These are phyloP conservation scores for Nemania abortiva DNA, from an alignment of 2,329 filamentous ascomycete genomes.

Conservation along the genomic window DNA sequence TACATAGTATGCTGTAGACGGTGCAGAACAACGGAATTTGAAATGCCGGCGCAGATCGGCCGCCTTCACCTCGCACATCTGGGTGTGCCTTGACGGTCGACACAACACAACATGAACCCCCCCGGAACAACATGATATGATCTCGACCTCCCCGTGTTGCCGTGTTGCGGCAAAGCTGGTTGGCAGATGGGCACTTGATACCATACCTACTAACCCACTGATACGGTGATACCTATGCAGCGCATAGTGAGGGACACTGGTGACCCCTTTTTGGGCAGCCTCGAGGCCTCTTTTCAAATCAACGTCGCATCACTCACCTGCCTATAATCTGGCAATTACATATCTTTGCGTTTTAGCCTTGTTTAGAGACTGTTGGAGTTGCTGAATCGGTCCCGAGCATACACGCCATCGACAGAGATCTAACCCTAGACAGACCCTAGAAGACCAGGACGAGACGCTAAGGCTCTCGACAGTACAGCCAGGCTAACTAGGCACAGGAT, in stretches of 20 bases:
- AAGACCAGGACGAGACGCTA: constrained; percentile 10
- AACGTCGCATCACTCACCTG: constrained; percentile 14
- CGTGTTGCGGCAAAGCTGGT: constrained; percentile 4
- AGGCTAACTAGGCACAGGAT: too few relatives aligned
- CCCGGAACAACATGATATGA: constrained; percentile 33
- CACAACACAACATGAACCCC: neutral
- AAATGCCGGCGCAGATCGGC: constrained; percentile 26
- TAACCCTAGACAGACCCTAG: too few relatives aligned
- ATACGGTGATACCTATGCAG: constrained; percentile 11
- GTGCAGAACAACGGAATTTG: neutral
- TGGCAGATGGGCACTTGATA: constrained; percentile 20
- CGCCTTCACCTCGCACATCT: neutral
- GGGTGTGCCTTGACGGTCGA: constrained; percentile 6
- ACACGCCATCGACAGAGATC: neutral
- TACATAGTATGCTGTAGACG: too few relatives aligned
- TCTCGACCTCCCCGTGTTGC: constrained; percentile 28
- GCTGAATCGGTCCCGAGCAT: constrained; percentile 27
- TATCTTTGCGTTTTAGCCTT: neutral
- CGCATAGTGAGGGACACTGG: constrained; percentile 10
- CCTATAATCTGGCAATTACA: constrained; percentile 12
- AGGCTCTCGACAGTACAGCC: constrained; percentile 13
- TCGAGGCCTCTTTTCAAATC: constrained; percentile 18
- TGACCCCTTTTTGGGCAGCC: constrained; percentile 8
- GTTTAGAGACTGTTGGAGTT: constrained; percentile 1
- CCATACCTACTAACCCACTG: neutral